Percentiles rank a stretch among this genome's conserved stretches.
These are phyloP conservation scores for Trametes versicolor DNA, from an alignment of 1,284 basidiomycete species.

Conservation along the genomic window DNA sequence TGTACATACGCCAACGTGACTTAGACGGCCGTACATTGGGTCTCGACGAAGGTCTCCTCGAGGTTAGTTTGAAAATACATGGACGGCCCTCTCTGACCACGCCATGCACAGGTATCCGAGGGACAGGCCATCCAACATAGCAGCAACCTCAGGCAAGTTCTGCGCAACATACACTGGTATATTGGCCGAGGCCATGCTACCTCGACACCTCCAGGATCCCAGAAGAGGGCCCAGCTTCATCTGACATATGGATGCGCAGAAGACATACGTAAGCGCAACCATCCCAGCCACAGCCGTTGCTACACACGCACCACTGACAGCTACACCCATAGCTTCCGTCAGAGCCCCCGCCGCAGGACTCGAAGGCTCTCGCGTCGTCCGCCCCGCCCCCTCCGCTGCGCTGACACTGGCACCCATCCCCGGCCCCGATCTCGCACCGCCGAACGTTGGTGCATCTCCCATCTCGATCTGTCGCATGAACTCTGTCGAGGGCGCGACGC, in stretches of 20 bases:
- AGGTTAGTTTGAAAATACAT: not conserved
- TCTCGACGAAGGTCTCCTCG: too few relatives aligned
- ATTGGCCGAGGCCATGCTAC: not conserved
- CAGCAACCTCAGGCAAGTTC: too few relatives aligned
- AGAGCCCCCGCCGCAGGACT: not conserved
- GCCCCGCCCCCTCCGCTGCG: not conserved
- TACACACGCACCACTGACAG: not conserved
- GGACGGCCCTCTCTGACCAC: too few relatives aligned
- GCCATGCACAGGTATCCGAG: too few relatives aligned
- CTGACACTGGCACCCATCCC: not conserved
- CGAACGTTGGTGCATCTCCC: not conserved
- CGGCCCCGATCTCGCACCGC: not conserved
- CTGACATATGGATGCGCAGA: not conserved
- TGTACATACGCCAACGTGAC: too few relatives aligned
- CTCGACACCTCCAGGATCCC: not conserved
- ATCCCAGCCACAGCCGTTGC: not conserved
- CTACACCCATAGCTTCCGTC: not conserved
- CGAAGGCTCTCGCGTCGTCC: not conserved
- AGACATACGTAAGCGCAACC: not conserved
- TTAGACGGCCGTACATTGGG: too few relatives aligned
- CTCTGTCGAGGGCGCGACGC: conserved; percentile 9
- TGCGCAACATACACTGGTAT: too few relatives aligned
- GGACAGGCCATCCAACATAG: too few relatives aligned
- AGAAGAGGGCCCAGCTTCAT: not conserved
- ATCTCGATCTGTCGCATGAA: conserved; percentile 1